phyloP scores from a whole-genome alignment of 345 rosid species.

The Citropsis articulata region DNA sequence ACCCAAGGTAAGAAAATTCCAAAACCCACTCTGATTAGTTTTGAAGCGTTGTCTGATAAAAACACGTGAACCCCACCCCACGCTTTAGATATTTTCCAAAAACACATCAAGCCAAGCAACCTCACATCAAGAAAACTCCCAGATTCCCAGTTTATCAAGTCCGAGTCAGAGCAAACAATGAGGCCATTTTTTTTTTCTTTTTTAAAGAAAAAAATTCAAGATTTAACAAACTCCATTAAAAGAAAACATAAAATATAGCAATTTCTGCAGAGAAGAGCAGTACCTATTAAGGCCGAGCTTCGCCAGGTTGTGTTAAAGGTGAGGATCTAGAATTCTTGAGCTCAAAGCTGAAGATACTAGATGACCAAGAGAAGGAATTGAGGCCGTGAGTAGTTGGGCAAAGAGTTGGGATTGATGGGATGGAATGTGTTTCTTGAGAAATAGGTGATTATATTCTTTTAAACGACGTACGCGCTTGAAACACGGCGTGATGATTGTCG shows the following conservation, averaged over 20 bases:
- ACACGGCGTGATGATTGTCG: constrained; percentile 1
- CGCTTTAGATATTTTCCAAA: neutral
- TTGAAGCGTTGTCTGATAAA: neutral
- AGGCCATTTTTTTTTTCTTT: too few relatives aligned
- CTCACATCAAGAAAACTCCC: neutral
- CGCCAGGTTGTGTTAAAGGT: neutral
- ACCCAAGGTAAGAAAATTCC: neutral
- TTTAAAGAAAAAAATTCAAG: neutral
- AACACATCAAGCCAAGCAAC: constrained; percentile 10
- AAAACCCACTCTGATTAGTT: neutral
- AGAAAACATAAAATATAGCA: neutral
- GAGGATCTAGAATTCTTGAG: neutral
- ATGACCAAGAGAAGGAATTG: neutral
- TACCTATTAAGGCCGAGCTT: constrained; percentile 15
- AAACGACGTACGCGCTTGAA: constrained; percentile 18
- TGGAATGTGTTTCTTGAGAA: neutral
- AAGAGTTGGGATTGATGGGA: neutral
- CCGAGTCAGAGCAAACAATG: too few relatives aligned
- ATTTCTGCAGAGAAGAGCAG: neutral
- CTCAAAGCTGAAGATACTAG: neutral
- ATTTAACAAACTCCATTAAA: neutral
- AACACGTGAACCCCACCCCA: neutral
- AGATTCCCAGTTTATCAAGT: neutral
- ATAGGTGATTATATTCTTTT: neutral
- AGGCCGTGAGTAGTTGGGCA: neutral